Conservation (phyloP, 805 yeast species). For the Candida vaughaniae region DNA sequence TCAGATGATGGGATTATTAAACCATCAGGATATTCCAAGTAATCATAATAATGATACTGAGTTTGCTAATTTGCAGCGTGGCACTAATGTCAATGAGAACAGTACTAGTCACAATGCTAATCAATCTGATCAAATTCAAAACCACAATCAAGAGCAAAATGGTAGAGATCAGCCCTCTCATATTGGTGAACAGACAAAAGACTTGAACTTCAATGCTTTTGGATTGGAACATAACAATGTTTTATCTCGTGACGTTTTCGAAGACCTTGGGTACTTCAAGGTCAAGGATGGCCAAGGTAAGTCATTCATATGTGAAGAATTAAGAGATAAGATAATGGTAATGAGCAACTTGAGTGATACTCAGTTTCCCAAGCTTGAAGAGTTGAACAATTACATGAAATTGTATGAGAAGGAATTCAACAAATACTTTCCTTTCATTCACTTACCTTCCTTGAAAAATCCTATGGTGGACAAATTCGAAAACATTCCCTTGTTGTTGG, state of each 20-base stretch:
- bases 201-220: not conserved
- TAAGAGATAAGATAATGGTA: constrained; percentile 52
- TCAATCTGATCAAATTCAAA: not conserved
- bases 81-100: too few relatives aligned
- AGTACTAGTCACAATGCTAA: too few relatives aligned
- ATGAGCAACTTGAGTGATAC: constrained; percentile 52
- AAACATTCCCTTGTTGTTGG: constrained; percentile 64
- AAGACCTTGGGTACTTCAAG: constrained; percentile 4
- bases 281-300: not conserved
- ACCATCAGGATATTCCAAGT: not conserved
- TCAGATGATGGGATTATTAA: not conserved
- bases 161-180: not conserved
- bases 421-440: constrained; percentile 81
- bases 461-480: constrained; percentile 42
- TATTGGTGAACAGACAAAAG: not conserved
- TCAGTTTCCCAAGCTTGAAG: constrained; percentile 74
- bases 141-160: not conserved
- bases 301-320: constrained; percentile 35
- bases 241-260: constrained; percentile 1
- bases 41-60: too few relatives aligned
- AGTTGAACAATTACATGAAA: constrained; percentile 72
- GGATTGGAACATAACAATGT: not conserved
- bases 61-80: too few relatives aligned
- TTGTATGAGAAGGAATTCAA: constrained; percentile 77
- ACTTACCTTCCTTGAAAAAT: constrained; percentile 55